A percentile compares a stretch with the other conserved stretches of the same genome.
These are phyloP conservation scores for Crithidia mellificae DNA, from an alignment of 208 protist species.

Conservation along the genomic window DNA sequence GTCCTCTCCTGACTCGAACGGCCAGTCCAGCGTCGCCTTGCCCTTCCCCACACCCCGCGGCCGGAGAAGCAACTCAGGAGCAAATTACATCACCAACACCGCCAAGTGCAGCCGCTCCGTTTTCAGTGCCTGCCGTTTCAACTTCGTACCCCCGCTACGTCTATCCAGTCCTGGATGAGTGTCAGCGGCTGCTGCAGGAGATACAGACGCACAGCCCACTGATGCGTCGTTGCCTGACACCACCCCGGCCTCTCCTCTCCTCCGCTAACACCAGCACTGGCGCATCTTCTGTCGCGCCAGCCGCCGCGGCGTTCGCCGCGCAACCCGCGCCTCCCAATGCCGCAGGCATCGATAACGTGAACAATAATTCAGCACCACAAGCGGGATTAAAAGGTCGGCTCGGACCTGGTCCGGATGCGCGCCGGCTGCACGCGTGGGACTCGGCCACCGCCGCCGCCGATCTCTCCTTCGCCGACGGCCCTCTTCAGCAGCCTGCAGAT, in stretches of 20 bases:
- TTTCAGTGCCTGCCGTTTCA: no score
- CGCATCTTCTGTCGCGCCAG: no score
- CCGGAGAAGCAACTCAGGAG: background rate
- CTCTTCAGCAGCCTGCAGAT: conserved; percentile 24
- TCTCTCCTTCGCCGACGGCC: conserved; percentile 22
- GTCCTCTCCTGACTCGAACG: background rate
- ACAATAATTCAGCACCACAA: no score
- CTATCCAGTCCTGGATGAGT: conserved; percentile 34
- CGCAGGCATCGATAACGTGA: no score
- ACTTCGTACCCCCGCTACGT: conserved; percentile 4
- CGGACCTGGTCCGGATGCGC: conserved; percentile 10
- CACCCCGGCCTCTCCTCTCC: conserved; percentile 33
- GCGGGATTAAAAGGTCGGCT: background rate
- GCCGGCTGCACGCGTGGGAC: conserved; percentile 30
- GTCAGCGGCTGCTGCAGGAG: conserved; percentile 31
- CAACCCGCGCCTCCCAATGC: no score
- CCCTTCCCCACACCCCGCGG: background rate
- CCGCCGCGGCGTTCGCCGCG: no score
- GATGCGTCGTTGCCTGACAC: conserved; percentile 34
- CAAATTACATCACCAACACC: no score
- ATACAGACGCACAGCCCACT: conserved; percentile 32
- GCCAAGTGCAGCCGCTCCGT: no score
- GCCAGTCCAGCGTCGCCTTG: background rate
- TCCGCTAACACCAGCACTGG: no score
- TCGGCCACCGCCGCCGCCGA: conserved; percentile 18